phyloP scores from a whole-genome alignment of 495 filamentous ascomycete genomes.

The Neurospora cerealis region DNA sequence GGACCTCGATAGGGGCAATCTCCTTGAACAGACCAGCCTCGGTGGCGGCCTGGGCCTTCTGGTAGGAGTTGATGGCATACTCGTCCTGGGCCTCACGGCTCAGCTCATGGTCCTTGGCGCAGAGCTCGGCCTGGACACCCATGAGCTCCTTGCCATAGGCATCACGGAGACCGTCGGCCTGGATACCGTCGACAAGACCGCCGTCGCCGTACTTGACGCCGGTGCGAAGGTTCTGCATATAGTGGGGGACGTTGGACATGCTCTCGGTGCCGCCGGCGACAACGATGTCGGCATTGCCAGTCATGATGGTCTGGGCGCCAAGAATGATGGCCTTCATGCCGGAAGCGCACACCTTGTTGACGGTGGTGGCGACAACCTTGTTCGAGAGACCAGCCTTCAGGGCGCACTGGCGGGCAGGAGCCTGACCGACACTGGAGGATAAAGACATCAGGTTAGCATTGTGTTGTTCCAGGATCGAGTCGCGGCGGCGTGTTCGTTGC shows the following conservation, averaged over 20 bases:
- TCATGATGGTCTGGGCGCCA: slow-evolving; percentile 92
- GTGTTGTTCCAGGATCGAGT: not conserved
- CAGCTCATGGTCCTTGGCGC: slow-evolving; percentile 73
- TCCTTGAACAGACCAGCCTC: slow-evolving; percentile 72
- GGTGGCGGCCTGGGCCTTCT: slow-evolving; percentile 80
- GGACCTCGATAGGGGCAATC: slow-evolving; percentile 83
- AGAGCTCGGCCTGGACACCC: slow-evolving; percentile 88
- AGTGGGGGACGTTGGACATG: slow-evolving; percentile 98
- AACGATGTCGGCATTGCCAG: slow-evolving; percentile 79
- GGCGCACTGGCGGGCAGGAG: slow-evolving; percentile 89
- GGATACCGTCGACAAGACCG: slow-evolving; percentile 75
- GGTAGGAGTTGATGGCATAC: slow-evolving; percentile 86
- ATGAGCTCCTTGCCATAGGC: slow-evolving; percentile 88
- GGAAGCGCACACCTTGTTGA: slow-evolving; percentile 99
- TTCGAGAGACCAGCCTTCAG: slow-evolving; percentile 74
- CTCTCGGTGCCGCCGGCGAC: slow-evolving; percentile 92
- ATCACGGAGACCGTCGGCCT: slow-evolving; percentile 87
- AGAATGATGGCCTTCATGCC: slow-evolving; percentile 89
- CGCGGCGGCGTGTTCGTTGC: not conserved
- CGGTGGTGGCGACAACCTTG: slow-evolving; percentile 73
- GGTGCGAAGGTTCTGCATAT: slow-evolving; percentile 70
- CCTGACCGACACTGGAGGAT: slow-evolving; percentile 73
- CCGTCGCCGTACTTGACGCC: slow-evolving; percentile 89
- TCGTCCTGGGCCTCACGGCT: slow-evolving; percentile 77
- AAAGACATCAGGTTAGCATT: slow-evolving; percentile 1